phyloP scores from a whole-genome alignment of 257 asterid genomes.

The Solanum stenotomum region DNA sequence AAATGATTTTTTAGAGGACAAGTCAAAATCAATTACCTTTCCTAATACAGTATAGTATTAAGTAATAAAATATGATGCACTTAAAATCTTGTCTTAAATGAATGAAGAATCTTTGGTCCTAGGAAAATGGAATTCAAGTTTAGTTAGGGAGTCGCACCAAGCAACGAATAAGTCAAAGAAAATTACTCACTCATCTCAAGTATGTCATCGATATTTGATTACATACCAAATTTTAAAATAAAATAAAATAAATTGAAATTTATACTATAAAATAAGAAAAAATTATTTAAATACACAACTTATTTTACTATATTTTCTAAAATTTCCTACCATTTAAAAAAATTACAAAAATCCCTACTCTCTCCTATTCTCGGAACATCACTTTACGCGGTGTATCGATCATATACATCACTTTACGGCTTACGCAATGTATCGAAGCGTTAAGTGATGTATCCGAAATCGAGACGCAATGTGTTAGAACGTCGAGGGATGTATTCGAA shows the following conservation, averaged over 20 bases:
- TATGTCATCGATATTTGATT: neutral
- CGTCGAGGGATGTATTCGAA: neutral
- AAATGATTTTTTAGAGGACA: neutral
- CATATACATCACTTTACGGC: too few species aligned
- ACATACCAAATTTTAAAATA: neutral
- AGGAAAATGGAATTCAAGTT: neutral
- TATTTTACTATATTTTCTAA: too few species aligned
- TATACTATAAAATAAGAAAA: neutral
- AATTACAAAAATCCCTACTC: too few species aligned
- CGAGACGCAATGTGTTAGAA: neutral
- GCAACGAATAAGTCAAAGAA: neutral
- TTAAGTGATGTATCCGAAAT: neutral
- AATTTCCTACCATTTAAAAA: too few species aligned
- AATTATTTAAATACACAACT: too few species aligned
- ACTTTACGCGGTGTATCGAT: accelerated
- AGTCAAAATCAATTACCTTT: neutral
- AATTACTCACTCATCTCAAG: neutral
- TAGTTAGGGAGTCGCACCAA: neutral
- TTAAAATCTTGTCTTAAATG: neutral
- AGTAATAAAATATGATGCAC: neutral
- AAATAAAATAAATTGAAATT: neutral
- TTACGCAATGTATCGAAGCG: too few species aligned
- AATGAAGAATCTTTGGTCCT: neutral
- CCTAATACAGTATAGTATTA: neutral
- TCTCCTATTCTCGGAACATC: too few species aligned